These are phyloP conservation scores for Tolypocladium nubicola DNA, from an alignment of 2,329 filamentous ascomycete genomes.

Conservation along the genomic window DNA sequence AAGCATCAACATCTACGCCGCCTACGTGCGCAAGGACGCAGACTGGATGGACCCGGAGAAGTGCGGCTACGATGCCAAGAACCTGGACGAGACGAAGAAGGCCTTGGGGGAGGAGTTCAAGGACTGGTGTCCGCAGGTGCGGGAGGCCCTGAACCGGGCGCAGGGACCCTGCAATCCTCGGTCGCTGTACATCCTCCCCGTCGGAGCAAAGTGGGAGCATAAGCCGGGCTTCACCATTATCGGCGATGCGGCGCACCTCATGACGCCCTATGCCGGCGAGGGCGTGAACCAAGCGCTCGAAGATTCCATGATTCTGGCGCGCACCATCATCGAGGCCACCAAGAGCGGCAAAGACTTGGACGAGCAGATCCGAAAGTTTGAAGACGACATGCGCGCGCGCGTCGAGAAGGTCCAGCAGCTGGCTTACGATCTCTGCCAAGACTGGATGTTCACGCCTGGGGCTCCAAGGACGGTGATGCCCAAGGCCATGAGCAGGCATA, in stretches of 20 bases:
- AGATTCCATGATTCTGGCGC: constrained; percentile 39
- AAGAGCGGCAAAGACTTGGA: constrained; percentile 18
- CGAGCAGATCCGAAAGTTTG: constrained; percentile 21
- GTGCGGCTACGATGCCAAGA: constrained; percentile 31
- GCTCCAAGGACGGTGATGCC: constrained; percentile 33
- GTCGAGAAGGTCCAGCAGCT: constrained; percentile 26
- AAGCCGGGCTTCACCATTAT: constrained; percentile 39
- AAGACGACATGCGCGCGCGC: constrained; percentile 27
- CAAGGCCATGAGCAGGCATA: constrained; percentile 19
- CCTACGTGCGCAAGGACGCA: constrained; percentile 25
- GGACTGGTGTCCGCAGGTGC: constrained; percentile 32
- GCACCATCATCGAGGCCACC: constrained; percentile 24
- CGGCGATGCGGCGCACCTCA: constrained; percentile 50
- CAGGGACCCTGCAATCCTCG: constrained; percentile 27
- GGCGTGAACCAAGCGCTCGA: constrained; percentile 48
- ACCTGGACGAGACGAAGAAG: constrained; percentile 26
- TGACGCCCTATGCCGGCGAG: constrained; percentile 47
- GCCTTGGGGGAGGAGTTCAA: constrained; percentile 24
- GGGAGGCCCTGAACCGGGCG: constrained; percentile 28
- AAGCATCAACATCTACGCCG: constrained; percentile 28
- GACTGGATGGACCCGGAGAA: constrained; percentile 24
- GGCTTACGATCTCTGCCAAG: constrained; percentile 32
- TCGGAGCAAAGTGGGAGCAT: constrained; percentile 36
- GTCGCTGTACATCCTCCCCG: constrained; percentile 42
- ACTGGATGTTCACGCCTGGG: constrained; percentile 36